phyloP scores from a whole-genome alignment of 2,329 filamentous ascomycete species.

The Botrytis deweyae region DNA sequence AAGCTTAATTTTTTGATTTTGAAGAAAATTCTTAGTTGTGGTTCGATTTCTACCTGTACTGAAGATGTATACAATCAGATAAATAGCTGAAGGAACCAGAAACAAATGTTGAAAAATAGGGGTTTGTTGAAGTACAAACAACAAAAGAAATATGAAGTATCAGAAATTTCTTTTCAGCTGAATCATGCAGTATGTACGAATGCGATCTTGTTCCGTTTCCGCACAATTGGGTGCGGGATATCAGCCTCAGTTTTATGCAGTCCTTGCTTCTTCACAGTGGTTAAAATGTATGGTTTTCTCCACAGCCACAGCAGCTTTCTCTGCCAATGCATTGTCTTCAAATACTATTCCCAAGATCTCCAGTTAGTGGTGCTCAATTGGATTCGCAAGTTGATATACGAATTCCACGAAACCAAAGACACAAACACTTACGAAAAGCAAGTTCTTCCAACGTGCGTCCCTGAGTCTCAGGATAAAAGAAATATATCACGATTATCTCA shows the following conservation, averaged over 20 bases:
- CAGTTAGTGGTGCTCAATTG: background rate
- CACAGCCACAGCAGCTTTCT: conserved; percentile 41
- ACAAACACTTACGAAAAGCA: conserved; percentile 42
- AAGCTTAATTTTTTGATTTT: background rate
- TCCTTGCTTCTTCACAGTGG: background rate
- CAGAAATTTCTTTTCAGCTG: background rate
- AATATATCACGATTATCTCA: conserved; percentile 45
- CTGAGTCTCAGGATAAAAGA: conserved; percentile 47
- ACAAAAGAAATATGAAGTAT: background rate
- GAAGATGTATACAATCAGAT: background rate
- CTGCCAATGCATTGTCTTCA: conserved; percentile 41
- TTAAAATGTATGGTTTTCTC: conserved; percentile 40
- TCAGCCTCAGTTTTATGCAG: background rate
- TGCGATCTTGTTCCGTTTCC: background rate
- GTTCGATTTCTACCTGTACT: rapidly evolving
- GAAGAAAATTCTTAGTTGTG: background rate
- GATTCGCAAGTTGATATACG: background rate
- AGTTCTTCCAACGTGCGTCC: conserved; percentile 47
- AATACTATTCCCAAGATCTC: conserved; percentile 36
- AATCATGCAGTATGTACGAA: background rate
- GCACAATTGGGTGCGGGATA: background rate
- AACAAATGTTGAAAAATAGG: background rate
- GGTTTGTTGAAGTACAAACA: background rate
- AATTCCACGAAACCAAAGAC: background rate
- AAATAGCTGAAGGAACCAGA: background rate